Evolutionary conservation across 257 asterid genomes (phyloP), one percentile per base, ranked within the genome.

Genomic region (Nicotiana benthamiana): DNA sequence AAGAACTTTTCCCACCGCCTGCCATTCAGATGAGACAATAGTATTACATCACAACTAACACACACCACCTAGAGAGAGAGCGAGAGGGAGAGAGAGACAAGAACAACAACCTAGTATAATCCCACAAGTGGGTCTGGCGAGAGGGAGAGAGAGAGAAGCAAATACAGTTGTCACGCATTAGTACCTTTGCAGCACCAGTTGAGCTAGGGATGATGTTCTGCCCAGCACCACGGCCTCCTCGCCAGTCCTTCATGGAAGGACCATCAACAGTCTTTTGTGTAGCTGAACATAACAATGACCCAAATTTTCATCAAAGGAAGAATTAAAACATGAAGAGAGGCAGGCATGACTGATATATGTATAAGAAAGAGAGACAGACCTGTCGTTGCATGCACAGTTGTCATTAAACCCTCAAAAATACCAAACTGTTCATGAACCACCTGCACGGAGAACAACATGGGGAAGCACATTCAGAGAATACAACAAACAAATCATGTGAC

Each of bases 211-310:
- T 96, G 86, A 96, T 96, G 86, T 96, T 96, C 86, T 96, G 99
- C 26, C 90, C 94, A 64, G 98, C 99, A 85, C 99, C 99, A 66
- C 99, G 98, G 77, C 99, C 99, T 80, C 99, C 99, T 16, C 98
- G 83, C 99, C 99, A 96, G 82, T 96, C 99, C 88, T 96, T 96
- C 99, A 82, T 92, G 40, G 99, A 96, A 82, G 98, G 98, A 32
- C 99, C 99, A 83, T 96, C 99, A 61, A 96, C 99, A 40, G 99
- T 91, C 93, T 96, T 92, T 83, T 96, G 98, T 27, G 99, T 96
- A 86, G 99, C 99, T 96, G 91, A 81, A 30, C 32, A 30, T 30
- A 30, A 30, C 32, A 30, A 30, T 30, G 32, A 30, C 32, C 32
- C 32, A 30, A 30, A 57, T 96, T 96, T 57, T 34, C 40, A 32